Base-by-base conservation (phyloP, 2,329 filamentous ascomycete genomes). In the Neopestalotiopsis sp. region DNA sequence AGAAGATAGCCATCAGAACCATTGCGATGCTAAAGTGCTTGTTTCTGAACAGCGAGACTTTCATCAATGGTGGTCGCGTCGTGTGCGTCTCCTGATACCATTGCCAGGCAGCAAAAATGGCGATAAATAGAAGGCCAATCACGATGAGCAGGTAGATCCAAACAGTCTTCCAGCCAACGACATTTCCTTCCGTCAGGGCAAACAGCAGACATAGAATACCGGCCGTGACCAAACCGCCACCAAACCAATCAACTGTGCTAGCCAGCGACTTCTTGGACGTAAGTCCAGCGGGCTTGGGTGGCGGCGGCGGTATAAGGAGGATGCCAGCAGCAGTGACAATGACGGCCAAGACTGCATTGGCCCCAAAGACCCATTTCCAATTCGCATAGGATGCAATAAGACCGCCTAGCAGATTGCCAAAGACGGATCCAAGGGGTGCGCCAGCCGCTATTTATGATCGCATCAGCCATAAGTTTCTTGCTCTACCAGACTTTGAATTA, bases 301-400 rank as follows among this genome's bases (percentile, higher is more conserved):
- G 83, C 3, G 86, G 83, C 0, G 83, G 74, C 0, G 91, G 91
- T 66, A 93, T 89, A 67, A 91, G 81, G 67, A 90, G 82, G 69
- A 89, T 79, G 28, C 87, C 89, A 0, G 86, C 85, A 0, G 86
- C 77, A 0, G 89, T 87, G 49, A 91, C 85, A 28, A 86, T 70
- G 24, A 84, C 85, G 4, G 86, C 88, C 49, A 92, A 81, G 62
- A 91, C 88, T 24, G 89, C 89, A 20, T 89, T 84, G 24, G 88
- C 85, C 72, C 89, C 91, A 76, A 92, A 92, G 1, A 92, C 88
- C 85, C 90, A 91, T 78, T 86, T 88, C 90, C 90, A 92, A 64
- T 79, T 86, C 13, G 85, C 81, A 71, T 88, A 92, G 67, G 91
- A 80, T 1, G 87, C 86, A 20, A 93, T 86, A 56, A 92, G 79